Evolutionary conservation across 139 green algal genomes (phyloP).

Genomic region (Tetratostichococcus sp.): DNA sequence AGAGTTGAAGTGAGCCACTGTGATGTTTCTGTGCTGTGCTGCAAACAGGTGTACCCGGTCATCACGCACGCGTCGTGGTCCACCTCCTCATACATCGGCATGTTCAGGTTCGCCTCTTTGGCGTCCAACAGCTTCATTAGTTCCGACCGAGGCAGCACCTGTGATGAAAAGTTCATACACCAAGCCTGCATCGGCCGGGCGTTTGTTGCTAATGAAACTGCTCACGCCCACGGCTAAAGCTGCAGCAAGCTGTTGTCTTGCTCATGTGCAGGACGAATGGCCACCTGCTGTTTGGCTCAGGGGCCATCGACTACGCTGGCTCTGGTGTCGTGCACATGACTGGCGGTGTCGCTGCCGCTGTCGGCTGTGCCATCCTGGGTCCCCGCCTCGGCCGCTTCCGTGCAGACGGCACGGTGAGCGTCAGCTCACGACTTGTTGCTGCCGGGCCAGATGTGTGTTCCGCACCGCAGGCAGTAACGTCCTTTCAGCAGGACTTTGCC

Average conservation of each 20-base stretch:
- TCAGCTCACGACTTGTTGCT: too few species aligned
- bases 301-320: conserved; percentile 63
- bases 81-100: conserved; percentile 2
- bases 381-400: conserved; percentile 93
- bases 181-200: too few species aligned
- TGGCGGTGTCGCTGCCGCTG: conserved; percentile 75
- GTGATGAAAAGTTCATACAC: too few species aligned
- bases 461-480: too few species aligned
- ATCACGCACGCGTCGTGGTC: conserved; percentile 55
- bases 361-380: conserved; percentile 77
- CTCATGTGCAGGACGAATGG: background rate
- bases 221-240: too few species aligned
- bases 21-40: too few species aligned
- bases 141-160: too few species aligned
- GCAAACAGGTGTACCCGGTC: conserved; percentile 74
- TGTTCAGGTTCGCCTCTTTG: background rate
- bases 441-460: too few species aligned
- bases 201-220: too few species aligned
- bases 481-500: too few species aligned
- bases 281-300: conserved; percentile 22
- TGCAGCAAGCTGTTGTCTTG: background rate
- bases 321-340: conserved; percentile 65
- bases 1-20: too few species aligned
- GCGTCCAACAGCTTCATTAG: too few species aligned
- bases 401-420: conserved; percentile 63